Conservation (phyloP, 1,284 basidiomycete genomes). For the Mycosarcoma maydis region DNA sequence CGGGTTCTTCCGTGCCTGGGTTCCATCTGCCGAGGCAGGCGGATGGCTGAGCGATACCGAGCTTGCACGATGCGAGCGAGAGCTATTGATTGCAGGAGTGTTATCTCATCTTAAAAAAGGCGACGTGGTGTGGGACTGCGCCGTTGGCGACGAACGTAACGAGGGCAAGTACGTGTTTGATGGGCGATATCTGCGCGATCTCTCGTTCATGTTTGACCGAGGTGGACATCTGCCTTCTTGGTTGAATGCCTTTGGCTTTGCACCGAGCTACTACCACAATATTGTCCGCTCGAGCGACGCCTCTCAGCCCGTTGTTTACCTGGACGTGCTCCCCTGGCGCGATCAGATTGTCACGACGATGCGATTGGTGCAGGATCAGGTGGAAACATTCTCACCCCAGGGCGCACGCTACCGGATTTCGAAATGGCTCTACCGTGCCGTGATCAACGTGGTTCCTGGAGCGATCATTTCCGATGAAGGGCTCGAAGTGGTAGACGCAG, state of each 20-base stretch:
- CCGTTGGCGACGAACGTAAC: constrained; percentile 60
- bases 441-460: constrained; percentile 52
- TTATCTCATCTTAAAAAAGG: constrained; percentile 66
- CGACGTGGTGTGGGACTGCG: constrained; percentile 68
- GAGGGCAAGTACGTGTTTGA: constrained; percentile 66
- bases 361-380: constrained; percentile 66
- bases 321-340: constrained; percentile 65
- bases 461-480: constrained; percentile 51
- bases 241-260: constrained; percentile 66
- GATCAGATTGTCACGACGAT: constrained; percentile 64
- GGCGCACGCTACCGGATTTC: constrained; percentile 66
- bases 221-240: constrained; percentile 68
- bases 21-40: constrained; percentile 53
- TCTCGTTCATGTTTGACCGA: constrained; percentile 64
- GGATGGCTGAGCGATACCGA: constrained; percentile 58
- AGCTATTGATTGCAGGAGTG: constrained; percentile 64
- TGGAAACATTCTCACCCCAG: constrained; percentile 65
- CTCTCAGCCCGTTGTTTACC: constrained; percentile 57
- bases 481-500: constrained; percentile 45
- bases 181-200: constrained; percentile 64
- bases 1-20: constrained; percentile 67
- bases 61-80: constrained; percentile 57
- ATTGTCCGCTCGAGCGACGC: constrained; percentile 58
- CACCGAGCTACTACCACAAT: constrained; percentile 68
- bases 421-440: constrained; percentile 68